Base-by-base conservation (phyloP, 1,284 basidiomycete species). In the Jaminaea rosea region DNA sequence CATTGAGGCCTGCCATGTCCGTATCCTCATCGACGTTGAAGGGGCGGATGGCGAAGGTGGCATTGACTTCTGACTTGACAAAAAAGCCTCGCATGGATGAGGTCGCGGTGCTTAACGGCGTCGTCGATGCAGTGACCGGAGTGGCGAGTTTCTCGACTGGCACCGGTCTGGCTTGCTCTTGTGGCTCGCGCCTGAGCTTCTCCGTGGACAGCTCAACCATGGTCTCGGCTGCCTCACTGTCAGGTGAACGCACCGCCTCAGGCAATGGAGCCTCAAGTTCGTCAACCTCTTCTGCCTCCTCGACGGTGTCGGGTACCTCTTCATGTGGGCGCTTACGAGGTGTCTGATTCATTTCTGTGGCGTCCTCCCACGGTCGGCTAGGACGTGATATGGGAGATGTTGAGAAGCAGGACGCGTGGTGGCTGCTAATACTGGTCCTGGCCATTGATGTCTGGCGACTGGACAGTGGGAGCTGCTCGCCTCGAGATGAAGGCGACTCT, bases 381-480 rank as follows among this genome's bases (percentile, higher is more conserved):
- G 29, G 29, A 31, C 29, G 29, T 15, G 8, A 8, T 8, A 31
- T 8, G 15, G 29, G 29, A 47, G 21, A 31, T 11, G 41, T 46
- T 23, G 26, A 17, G 23, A n/a, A 24, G 15, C 26, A 24, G 13
- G 8, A 13, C 15, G 47, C 53, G 19, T 60, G 44, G 11, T 51
- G 53, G 37, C 44, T 58, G 24, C 57, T 59, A 15, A 63, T 47
- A 15, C 59, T 39, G 42, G 55, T 56, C 48, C 59, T 63, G 34
- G 57, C 54, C 32, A 55, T 54, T 46, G 58, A 59, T 4, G 58
- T 59, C 36, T 55, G 53, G n/a, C 55, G 44, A 42, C 55, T 63
- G 53, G 46, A 46, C 61, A 57, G 27, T 47, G 9, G 19, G 13
- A 10, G 9, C 26, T 9, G 19, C 17, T 44, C 41, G 41, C 41